Percentiles rank a stretch among this genome's conserved stretches.
Conservation (phyloP, 805 yeast species). For the Yamadazyma endophytica region DNA sequence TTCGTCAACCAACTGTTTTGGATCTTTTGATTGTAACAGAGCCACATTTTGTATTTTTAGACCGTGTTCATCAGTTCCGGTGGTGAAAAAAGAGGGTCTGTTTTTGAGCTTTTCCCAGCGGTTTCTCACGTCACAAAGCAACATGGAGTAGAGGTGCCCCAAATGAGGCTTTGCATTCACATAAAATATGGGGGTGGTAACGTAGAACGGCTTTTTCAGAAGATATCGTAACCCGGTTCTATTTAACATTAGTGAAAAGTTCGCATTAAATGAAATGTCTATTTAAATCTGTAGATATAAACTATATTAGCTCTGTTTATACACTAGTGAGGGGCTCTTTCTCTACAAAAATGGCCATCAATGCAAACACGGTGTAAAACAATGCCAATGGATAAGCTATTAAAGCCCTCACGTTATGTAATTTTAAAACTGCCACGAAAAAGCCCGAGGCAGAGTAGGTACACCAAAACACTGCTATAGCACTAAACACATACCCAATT, state of each 20-base stretch:
- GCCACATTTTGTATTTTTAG: conserved; percentile 90
- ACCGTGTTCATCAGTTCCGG: conserved; percentile 98
- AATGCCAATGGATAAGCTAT: conserved; percentile 90
- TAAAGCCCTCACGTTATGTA: conserved; percentile 80
- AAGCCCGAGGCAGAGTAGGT: conserved; percentile 91
- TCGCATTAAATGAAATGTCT: too few relatives aligned
- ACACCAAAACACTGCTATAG: conserved; percentile 78
- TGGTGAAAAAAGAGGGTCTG: conserved; percentile 50
- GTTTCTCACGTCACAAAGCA: conserved; percentile 71
- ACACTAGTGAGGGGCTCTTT: conserved; percentile 13
- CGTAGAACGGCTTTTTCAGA: conserved; percentile 3
- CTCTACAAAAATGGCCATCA: conserved; percentile 85
- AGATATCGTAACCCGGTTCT: neutral
- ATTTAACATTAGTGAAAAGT: too few relatives aligned
- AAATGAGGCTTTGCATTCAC: conserved; percentile 94
- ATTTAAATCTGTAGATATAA: too few relatives aligned
- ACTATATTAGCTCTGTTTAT: neutral
- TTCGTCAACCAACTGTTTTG: conserved; percentile 69
- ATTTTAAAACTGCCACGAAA: conserved; percentile 77
- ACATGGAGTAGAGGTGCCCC: conserved; percentile 89
- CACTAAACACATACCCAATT: conserved; percentile 67
- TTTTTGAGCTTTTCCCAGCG: conserved; percentile 58
- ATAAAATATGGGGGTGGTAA: conserved; percentile 90
- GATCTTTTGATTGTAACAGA: conserved; percentile 37
- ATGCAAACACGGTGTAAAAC: conserved; percentile 90